Conservation (phyloP, 495 filamentous ascomycete genomes). For the Aspergillus leporis region DNA sequence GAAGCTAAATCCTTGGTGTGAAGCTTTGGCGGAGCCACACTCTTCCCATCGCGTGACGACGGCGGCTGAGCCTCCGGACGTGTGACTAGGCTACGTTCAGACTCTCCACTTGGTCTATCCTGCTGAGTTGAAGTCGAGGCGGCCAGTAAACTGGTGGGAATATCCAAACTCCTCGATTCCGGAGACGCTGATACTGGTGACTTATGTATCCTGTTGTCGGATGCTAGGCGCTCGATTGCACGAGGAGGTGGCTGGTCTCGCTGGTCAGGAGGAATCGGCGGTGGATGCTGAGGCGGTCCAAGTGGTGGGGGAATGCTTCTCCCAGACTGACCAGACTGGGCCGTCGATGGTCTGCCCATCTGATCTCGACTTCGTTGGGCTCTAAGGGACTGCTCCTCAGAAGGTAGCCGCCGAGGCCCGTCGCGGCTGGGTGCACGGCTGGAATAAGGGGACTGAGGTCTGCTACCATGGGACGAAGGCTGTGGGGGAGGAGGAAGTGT, state of each 20-base stretch:
- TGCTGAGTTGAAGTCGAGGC: constrained; percentile 15
- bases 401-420: constrained; percentile 37
- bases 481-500: constrained; percentile 31
- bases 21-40: constrained; percentile 17
- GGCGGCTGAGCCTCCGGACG: constrained; percentile 26
- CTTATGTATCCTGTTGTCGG: constrained; percentile 23
- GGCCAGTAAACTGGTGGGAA: constrained; percentile 23
- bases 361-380: constrained; percentile 50
- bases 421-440: constrained; percentile 40
- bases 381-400: constrained; percentile 43
- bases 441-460: constrained; percentile 30
- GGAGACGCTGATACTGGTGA: constrained; percentile 16
- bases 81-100: constrained; percentile 18
- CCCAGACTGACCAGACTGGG: constrained; percentile 33
- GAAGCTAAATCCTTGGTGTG: constrained; percentile 22
- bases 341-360: constrained; percentile 43
- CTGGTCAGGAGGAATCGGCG: constrained; percentile 16
- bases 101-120: constrained; percentile 16
- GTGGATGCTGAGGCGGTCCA: constrained; percentile 26
- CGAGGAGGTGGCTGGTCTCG: constrained; percentile 31
- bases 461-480: constrained; percentile 23
- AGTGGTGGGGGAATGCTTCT: constrained; percentile 26
- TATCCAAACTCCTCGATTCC: constrained; percentile 29
- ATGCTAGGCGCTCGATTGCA: constrained; percentile 25
- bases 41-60: constrained; percentile 33